phyloP scores from a whole-genome alignment of 371 early-diverging fungal genomes.

The Basidiobolus meristosporus region DNA sequence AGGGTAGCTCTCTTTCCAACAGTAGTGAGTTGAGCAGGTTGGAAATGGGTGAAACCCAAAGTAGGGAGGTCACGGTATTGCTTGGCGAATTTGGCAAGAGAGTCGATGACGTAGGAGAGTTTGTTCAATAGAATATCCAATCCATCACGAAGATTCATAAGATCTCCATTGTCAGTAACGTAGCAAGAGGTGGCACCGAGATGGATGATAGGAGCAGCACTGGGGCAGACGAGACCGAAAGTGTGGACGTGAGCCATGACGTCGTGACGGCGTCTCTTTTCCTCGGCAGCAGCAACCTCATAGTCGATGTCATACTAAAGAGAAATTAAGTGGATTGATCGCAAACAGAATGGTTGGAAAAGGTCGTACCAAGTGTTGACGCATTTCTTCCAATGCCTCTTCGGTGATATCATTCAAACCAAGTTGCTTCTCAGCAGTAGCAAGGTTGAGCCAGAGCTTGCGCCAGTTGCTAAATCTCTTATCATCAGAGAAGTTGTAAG shows the following conservation, averaged over 20 bases:
- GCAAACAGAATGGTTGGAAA: neutral
- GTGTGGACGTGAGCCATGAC: constrained; percentile 96
- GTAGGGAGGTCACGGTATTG: constrained; percentile 75
- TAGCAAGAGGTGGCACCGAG: constrained; percentile 95
- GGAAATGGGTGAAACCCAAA: constrained; percentile 95
- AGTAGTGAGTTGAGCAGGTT: constrained; percentile 94
- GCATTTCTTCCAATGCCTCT: constrained; percentile 79
- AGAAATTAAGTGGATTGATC: neutral
- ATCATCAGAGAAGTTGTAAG: constrained; percentile 85
- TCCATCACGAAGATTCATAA: constrained; percentile 86
- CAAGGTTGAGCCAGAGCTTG: constrained; percentile 83
- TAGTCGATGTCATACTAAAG: constrained; percentile 36
- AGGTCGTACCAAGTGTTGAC: constrained; percentile 37
- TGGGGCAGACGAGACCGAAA: constrained; percentile 82
- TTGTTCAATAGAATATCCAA: constrained; percentile 81
- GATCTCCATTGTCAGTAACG: constrained; percentile 92
- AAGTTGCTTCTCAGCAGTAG: constrained; percentile 80
- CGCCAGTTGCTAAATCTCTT: constrained; percentile 91
- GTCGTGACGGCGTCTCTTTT: constrained; percentile 88
- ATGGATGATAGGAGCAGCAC: constrained; percentile 89
- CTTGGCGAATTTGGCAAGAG: constrained; percentile 58
- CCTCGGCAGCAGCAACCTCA: constrained; percentile 72
- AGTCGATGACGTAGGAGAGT: constrained; percentile 62
- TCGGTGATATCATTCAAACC: constrained; percentile 76
- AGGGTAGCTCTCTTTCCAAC: constrained; percentile 94